These are phyloP conservation scores for Metroxylon sagu DNA, from an alignment of 176 grass and related monocot genomes.

Conservation along the genomic window DNA sequence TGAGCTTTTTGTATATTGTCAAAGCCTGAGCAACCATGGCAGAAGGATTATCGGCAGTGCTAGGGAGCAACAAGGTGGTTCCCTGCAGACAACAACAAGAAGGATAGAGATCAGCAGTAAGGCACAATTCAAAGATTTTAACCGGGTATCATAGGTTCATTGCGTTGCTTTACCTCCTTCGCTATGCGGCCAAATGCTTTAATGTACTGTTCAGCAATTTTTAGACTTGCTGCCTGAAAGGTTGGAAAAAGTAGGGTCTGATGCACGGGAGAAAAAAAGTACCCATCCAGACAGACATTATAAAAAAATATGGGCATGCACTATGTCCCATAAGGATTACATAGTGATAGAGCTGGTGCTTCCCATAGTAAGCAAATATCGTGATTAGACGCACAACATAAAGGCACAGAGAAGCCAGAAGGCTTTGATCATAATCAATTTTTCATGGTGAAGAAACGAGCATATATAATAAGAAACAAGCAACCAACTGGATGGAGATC, in stretches of 20 bases:
- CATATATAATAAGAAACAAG: neutral
- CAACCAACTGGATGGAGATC: conserved; percentile 7
- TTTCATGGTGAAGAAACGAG: too few species aligned
- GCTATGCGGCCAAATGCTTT: conserved; percentile 60
- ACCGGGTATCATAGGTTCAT: neutral
- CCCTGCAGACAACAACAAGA: conserved; percentile 26
- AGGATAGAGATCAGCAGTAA: neutral
- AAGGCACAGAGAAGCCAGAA: too few species aligned
- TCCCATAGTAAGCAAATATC: too few species aligned
- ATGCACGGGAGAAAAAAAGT: neutral
- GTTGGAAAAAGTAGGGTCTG: neutral
- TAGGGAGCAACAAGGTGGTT: conserved; percentile 65
- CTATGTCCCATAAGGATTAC: too few species aligned
- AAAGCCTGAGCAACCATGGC: conserved; percentile 69
- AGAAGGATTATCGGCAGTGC: conserved; percentile 38
- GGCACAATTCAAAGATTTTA: neutral
- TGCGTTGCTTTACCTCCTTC: conserved; percentile 40
- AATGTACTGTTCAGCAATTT: conserved; percentile 84
- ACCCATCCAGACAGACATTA: too few species aligned
- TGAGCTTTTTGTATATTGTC: conserved; percentile 47
- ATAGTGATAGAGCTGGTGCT: too few species aligned
- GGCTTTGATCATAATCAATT: too few species aligned
- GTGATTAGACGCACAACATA: too few species aligned
- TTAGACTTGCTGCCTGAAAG: conserved; percentile 66
- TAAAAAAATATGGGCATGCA: too few species aligned